A percentile compares a stretch with the other conserved stretches of the same genome.
Conservation (phyloP, 208 protist species). For the Trypanosoma congolense region DNA sequence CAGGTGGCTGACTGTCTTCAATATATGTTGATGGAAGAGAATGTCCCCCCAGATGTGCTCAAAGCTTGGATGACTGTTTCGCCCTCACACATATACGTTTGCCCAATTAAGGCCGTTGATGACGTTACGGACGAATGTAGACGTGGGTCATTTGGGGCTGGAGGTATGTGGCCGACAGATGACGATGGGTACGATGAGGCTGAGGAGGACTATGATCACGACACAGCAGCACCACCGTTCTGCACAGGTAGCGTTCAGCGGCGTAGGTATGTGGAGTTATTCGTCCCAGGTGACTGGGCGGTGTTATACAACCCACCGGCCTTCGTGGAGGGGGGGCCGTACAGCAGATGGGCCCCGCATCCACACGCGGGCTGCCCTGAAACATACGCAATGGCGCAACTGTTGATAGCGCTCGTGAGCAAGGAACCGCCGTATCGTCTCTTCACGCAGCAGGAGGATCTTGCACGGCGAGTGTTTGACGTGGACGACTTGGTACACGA, state of each 20-base stretch:
- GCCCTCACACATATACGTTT: slow-evolving; percentile 55
- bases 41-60: slow-evolving; percentile 37
- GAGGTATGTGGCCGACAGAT: background rate
- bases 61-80: slow-evolving; percentile 44
- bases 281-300: slow-evolving; percentile 5
- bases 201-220: slow-evolving; percentile 8
- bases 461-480: slow-evolving; percentile 3
- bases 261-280: slow-evolving; percentile 14
- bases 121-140: background rate
- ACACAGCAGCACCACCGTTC: slow-evolving; percentile 4
- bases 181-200: background rate
- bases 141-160: slow-evolving; percentile 3
- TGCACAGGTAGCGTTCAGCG: background rate
- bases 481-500: background rate
- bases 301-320: slow-evolving; percentile 34
- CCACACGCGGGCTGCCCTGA: slow-evolving; percentile 39
- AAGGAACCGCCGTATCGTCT: slow-evolving; percentile 40
- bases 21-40: slow-evolving; percentile 60
- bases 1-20: slow-evolving; percentile 63
- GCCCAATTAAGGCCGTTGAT: slow-evolving; percentile 2
- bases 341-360: slow-evolving; percentile 62
- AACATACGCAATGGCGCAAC: slow-evolving; percentile 54
- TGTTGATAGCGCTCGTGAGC: slow-evolving; percentile 50
- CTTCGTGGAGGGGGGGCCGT: slow-evolving; percentile 26
- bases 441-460: slow-evolving; percentile 23